These are phyloP conservation scores for Blastobotrys parvus DNA, from an alignment of 805 yeast species.

Conservation along the genomic window DNA sequence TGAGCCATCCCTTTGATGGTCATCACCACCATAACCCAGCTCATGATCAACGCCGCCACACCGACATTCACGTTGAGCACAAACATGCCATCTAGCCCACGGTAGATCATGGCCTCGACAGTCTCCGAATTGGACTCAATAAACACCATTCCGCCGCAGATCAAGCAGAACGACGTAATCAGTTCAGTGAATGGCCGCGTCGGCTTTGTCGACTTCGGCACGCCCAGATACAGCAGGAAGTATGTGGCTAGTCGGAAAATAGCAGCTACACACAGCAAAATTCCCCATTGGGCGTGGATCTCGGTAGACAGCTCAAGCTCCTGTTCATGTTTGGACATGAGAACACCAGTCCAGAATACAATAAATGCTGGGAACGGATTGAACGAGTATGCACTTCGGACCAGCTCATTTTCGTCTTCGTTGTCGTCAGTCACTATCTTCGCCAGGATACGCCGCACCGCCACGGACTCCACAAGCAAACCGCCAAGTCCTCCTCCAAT, in stretches of 20 bases:
- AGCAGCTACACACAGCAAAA: constrained; percentile 72
- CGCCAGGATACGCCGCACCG: constrained; percentile 21
- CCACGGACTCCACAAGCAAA: constrained; percentile 57
- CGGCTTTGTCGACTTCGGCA: constrained; percentile 34
- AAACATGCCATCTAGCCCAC: constrained; percentile 84
- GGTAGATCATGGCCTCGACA: constrained; percentile 68
- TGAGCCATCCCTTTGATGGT: constrained; percentile 28
- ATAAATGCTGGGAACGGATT: constrained; percentile 93
- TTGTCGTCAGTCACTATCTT: too few relatives aligned
- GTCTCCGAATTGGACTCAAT: constrained; percentile 89
- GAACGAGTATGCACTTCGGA: constrained; percentile 45
- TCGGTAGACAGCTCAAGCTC: constrained; percentile 67
- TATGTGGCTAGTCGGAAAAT: constrained; percentile 64
- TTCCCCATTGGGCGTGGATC: constrained; percentile 92
- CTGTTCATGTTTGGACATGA: constrained; percentile 94
- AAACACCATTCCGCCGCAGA: constrained; percentile 86
- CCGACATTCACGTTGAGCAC: constrained; percentile 85
- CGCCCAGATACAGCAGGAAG: constrained; percentile 39
- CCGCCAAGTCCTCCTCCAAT: constrained; percentile 94
- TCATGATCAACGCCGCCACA: constrained; percentile 67
- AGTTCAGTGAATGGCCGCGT: constrained; percentile 82
- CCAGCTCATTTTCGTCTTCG: constrained; percentile 9
- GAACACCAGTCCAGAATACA: constrained; percentile 90
- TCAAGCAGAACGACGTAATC: constrained; percentile 64
- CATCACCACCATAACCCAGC: constrained; percentile 73